Evolutionary conservation across 2,329 filamentous ascomycete species (phyloP), one percentile per base, ranked within the genome.

Genomic region (Diplodia scrobiculata): DNA sequence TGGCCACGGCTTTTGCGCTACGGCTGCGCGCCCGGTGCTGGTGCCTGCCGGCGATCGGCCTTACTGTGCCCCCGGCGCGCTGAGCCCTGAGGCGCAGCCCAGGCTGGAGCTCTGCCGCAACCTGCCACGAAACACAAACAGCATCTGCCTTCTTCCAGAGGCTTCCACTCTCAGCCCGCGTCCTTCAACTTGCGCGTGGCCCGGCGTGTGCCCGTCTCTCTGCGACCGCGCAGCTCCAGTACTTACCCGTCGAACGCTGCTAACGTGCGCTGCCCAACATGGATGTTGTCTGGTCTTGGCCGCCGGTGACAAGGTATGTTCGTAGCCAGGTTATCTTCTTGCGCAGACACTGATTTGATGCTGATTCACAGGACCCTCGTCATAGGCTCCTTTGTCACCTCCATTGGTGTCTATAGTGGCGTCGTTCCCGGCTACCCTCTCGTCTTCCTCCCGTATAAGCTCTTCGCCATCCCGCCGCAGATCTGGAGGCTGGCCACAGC

Each of bases 271-370:
- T 67, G 55, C 66, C 60, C 66, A 73, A 71, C 66, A 85, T 87
- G 83, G 86, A 88, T 77, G 80, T 81, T 69, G 89, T 88, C 75
- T 88, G 86, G 85, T 81, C 83, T 71, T 83, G 86, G 71, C 88
- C 88, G 73, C 87, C 87, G 66, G 85, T 91, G 71, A 82, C 86
- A 66, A 86, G 88, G 88, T 90, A 83, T 73, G 81, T 69, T 55
- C 14, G 14, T 27, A 29, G 27, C 27, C 19, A 19, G 1, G 7
- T 5, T n/a, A 58, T n/a, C n/a, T 25, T 29, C 47, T 52, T 36
- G 32, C 34, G 48, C 63, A 34, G 19, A 13, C 21, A 63, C 32
- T 51, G 21, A 58, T 66, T 63, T 45, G 38, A 36, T 52, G n/a
- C 59, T 60, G 34, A 51, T 66, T 62, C 51, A 45, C 62, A 92